Conservation (phyloP, 2,329 filamentous ascomycete genomes). For the Diplodia intermedia region DNA sequence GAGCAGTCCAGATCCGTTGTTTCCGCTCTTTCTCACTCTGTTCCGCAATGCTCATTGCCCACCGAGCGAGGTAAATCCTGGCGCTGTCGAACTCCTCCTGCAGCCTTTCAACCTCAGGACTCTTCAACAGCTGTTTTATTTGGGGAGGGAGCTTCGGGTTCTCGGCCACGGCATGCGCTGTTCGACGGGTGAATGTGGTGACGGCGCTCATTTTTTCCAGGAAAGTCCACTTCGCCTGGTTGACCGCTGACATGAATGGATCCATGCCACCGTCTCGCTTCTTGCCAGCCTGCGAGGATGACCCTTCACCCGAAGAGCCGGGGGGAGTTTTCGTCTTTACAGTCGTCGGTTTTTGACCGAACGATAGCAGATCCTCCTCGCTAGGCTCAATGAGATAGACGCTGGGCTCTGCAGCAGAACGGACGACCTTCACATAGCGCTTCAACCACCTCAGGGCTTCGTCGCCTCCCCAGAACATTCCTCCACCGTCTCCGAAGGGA, state of each 20-base stretch:
- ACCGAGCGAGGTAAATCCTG: slow-evolving; percentile 88
- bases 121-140: slow-evolving; percentile 81
- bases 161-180: slow-evolving; percentile 89
- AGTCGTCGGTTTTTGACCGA: slow-evolving; percentile 68
- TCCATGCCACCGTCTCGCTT: slow-evolving; percentile 78
- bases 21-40: slow-evolving; percentile 89
- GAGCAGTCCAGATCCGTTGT: slow-evolving; percentile 89
- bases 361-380: slow-evolving; percentile 81
- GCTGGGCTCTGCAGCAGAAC: slow-evolving; percentile 84
- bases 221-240: slow-evolving; percentile 94
- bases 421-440: slow-evolving; percentile 81
- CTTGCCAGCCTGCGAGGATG: slow-evolving; percentile 37
- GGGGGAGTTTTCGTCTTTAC: slow-evolving; percentile 42
- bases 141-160: slow-evolving; percentile 92
- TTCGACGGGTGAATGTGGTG: slow-evolving; percentile 90
- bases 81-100: slow-evolving; percentile 98
- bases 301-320: slow-evolving; percentile 36
- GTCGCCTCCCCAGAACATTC: slow-evolving; percentile 97
- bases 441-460: slow-evolving; percentile 92
- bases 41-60: slow-evolving; percentile 98
- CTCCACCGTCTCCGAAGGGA: slow-evolving; percentile 82
- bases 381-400: slow-evolving; percentile 90
- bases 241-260: slow-evolving; percentile 89
- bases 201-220: slow-evolving; percentile 97
- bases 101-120: slow-evolving; percentile 91